phyloP scores from a whole-genome alignment of 2,329 filamentous ascomycete species.

The Colletotrichum falcatum region DNA sequence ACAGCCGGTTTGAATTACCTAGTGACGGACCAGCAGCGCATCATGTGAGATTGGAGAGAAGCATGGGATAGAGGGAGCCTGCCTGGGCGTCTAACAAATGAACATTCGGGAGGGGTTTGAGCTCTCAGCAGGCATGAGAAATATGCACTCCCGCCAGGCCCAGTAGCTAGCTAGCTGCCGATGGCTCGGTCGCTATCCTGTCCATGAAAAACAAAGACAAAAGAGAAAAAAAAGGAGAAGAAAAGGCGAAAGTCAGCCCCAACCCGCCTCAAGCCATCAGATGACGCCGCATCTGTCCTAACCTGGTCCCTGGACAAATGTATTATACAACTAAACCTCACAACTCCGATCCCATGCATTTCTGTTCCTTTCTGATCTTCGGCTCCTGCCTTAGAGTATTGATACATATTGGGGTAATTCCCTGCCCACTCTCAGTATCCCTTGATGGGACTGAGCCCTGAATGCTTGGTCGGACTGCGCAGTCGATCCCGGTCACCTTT shows the following conservation, averaged over 20 bases:
- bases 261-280: conserved; percentile 11
- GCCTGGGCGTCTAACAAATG: neutral
- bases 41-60: neutral
- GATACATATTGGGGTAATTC: neutral
- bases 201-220: neutral
- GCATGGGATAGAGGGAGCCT: neutral
- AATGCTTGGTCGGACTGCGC: conserved; percentile 61
- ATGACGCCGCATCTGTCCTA: conserved; percentile 34
- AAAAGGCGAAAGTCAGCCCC: conserved; percentile 8
- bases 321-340: conserved; percentile 27
- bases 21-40: neutral
- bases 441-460: conserved; percentile 54
- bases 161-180: neutral
- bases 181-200: neutral
- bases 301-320: conserved; percentile 7
- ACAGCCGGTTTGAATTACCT: neutral
- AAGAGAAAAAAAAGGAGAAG: no score
- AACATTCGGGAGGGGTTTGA: neutral
- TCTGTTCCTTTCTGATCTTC: conserved; percentile 5
- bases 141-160: neutral
- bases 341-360: conserved; percentile 37
- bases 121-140: neutral
- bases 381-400: neutral
- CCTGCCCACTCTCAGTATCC: conserved; percentile 43
- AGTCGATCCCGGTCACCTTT: conserved; percentile 64